Evolutionary conservation across 495 filamentous ascomycete genomes (phyloP).

Genomic region (Penicillium manginii): DNA sequence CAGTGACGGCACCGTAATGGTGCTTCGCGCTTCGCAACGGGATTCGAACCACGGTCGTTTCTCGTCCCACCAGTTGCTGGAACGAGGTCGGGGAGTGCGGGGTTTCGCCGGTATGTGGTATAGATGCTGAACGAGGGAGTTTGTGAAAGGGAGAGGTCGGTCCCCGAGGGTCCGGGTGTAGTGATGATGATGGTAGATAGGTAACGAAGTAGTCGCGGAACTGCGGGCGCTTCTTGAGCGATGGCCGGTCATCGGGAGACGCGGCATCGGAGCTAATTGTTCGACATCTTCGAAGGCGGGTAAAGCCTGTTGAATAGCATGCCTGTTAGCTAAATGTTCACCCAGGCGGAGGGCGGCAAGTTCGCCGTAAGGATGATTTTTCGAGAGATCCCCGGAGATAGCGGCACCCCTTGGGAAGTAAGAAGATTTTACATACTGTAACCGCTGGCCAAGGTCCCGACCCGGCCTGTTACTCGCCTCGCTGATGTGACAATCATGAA

Average conservation of each 20-base stretch:
- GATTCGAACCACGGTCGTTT: conserved; percentile 97
- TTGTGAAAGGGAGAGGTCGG: conserved; percentile 66
- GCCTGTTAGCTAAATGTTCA: conserved; percentile 14
- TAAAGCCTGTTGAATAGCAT: conserved; percentile 27
- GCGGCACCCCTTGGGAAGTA: not conserved
- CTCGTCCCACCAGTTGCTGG: conserved; percentile 63
- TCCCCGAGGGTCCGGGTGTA: conserved; percentile 82
- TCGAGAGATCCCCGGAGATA: not conserved
- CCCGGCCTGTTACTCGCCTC: conserved; percentile 48
- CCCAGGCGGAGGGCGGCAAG: not conserved
- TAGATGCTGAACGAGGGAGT: conserved; percentile 79
- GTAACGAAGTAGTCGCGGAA: conserved; percentile 99
- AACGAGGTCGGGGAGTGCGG: conserved; percentile 59
- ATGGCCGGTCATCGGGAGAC: conserved; percentile 15
- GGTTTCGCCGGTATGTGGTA: conserved; percentile 68
- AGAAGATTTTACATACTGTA: conserved; percentile 34
- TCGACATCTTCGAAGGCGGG: conserved; percentile 19
- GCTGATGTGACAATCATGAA: conserved; percentile 50
- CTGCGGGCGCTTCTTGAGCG: conserved; percentile 47
- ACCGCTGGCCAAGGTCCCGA: conserved; percentile 41
- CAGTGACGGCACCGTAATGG: conserved; percentile 82
- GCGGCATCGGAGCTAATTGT: conserved; percentile 24
- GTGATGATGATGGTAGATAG: conserved; percentile 87
- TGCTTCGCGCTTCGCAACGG: conserved; percentile 92
- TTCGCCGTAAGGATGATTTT: conserved; percentile 10